phyloP scores from a whole-genome alignment of 371 early-diverging fungal genomes.

The Mortierella sp. region DNA sequence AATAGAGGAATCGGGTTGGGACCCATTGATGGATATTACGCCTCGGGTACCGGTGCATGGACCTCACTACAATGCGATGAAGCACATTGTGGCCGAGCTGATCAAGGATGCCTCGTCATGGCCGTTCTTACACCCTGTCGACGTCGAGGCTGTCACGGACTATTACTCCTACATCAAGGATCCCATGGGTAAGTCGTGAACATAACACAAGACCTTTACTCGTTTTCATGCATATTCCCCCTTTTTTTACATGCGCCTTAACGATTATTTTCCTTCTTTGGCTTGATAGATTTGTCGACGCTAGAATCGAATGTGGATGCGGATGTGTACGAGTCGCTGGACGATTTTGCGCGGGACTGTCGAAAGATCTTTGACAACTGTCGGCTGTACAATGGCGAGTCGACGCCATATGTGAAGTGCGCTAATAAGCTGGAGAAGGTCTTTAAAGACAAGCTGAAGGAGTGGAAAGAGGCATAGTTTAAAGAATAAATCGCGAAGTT shows the following conservation, averaged over 20 bases:
- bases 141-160: constrained; percentile 93
- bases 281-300: constrained; percentile 87
- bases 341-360: constrained; percentile 84
- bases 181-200: constrained; percentile 91
- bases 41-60: constrained; percentile 69
- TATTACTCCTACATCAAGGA: constrained; percentile 97
- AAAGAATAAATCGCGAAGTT: too few relatives aligned
- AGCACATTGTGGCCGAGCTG: constrained; percentile 82
- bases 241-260: neutral
- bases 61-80: constrained; percentile 76
- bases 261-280: neutral
- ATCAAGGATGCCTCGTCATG: constrained; percentile 88
- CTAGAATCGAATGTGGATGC: constrained; percentile 81
- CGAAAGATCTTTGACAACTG: constrained; percentile 91
- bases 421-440: constrained; percentile 80
- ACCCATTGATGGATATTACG: constrained; percentile 84
- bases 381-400: constrained; percentile 84
- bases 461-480: constrained; percentile 48
- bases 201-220: too few relatives aligned
- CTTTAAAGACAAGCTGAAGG: constrained; percentile 71
- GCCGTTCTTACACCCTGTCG: constrained; percentile 99
- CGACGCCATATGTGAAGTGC: constrained; percentile 85
- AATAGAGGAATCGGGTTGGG: constrained; percentile 93
- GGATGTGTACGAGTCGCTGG: constrained; percentile 78
- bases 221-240: neutral